Base-by-base conservation (phyloP, 176 grass and related monocot species). In the Zoysia japonica region DNA sequence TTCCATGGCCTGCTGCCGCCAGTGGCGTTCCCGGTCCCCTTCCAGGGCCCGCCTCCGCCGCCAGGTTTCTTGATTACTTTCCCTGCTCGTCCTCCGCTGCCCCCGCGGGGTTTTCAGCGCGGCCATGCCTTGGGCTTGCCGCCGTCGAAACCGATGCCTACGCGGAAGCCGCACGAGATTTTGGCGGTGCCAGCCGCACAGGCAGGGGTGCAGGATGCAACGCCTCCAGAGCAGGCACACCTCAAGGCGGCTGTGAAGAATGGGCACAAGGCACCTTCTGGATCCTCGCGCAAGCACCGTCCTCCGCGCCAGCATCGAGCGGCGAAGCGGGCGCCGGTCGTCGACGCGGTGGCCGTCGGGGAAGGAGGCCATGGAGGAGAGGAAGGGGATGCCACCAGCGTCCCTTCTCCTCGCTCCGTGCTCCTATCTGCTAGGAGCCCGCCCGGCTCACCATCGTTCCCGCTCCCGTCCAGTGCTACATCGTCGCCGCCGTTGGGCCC, bases 321-420 rank as follows among this genome's bases (percentile, higher is more conserved):
- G 60, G 35, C 46, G 13, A 3, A 1, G 35, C 20, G 7, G 4
- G 28, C 46, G 14, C 4, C 75, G 5, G 6, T 9, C 10, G 5
- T 14, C 15, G 62, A 16, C 62, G 11, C 14, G 3, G 78, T 48
- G 64, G 36, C 67, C 5, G 11, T 13, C 3, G 52, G 8, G 0
- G 36, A 6, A 0, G 83, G 13, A 8, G 66, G 19, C n/a, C 42
- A 68, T 10, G 75, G 28, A 28, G 28, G 28, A 28, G 28, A 28
- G 28, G 28, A 28, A 28, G 28, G 28, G 28, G 28, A 28, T 28
- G 17, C 28, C 28, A 28, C 28, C 28, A 75, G 28, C 70, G 28
- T 28, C 28, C 28, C 47, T 0, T 87, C 85, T 0, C 67, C 79
- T 0, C 67, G 85, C 11, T 78, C 79, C 3, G 85, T 87, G 4